Evolutionary conservation across 1,284 basidiomycete genomes (phyloP), one percentile per base, ranked within the genome.

Genomic region (Cryptococcus sp.): DNA sequence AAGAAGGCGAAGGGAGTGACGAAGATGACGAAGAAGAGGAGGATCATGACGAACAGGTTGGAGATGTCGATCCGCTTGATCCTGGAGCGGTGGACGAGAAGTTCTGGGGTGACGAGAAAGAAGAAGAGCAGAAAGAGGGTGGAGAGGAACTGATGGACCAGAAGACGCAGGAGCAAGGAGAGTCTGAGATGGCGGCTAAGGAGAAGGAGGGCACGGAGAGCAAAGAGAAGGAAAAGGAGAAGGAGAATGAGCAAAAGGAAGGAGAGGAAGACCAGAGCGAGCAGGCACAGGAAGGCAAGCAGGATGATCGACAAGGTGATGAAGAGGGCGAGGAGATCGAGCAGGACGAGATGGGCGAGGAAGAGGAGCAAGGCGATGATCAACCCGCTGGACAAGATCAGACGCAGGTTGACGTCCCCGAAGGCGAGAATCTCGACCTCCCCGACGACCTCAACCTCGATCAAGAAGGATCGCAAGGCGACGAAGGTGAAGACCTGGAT

Each of bases 1-100:
- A 88, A 3, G 82, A 82, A 11, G 83, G 83, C 22, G 83, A 84
- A 1, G 82, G 84, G 0, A 83, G 85, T 3, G 82, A 82, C 17
- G 83, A 83, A 16, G 82, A 82, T 2, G 80, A 82, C 1, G 82
- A 83, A 1, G 86, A 86, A 3, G 85, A 84, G 22, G 82, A 73
- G 25, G 75, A 82, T 3, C 85, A 88, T 43, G 92, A 97, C 47
- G 94, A 98, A 65, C 87, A 88, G 58, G 78, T 95, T 25, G 93
- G 87, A 27, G 85, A 94, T 60, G 82, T 97, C 45, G 93, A 96
- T 77, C 85, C 87, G 1, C 82, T 86, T n/a, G 93, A 97, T 77
- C 90, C 91, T 8, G 84, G 86, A 25, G 88, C 88, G 0, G 86
- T 97, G 11, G 95, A 99, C 72, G 95, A 99, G 80, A 98, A 98